Evolutionary conservation across 139 green algal genomes (phyloP).

Genomic region (Ettlia oleoabundans): DNA sequence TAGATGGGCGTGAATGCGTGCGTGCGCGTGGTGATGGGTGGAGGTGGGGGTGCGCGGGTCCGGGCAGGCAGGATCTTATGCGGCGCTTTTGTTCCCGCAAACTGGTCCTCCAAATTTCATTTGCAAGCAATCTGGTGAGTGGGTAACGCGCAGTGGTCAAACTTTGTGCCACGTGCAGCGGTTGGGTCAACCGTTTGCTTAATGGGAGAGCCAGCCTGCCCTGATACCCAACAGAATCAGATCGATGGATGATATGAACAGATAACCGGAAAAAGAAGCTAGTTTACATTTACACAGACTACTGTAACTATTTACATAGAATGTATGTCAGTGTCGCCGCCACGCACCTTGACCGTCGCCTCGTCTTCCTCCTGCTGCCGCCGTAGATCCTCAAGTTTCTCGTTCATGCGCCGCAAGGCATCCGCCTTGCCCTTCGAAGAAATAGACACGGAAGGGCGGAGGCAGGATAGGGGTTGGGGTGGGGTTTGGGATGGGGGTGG

Average conservation of each 20-base stretch:
- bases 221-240: too few relatives aligned
- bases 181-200: too few relatives aligned
- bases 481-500: too few relatives aligned
- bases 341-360: conserved; percentile 14
- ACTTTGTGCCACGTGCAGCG: too few relatives aligned
- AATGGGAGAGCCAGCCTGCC: too few relatives aligned
- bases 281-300: neutral
- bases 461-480: too few relatives aligned
- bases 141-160: too few relatives aligned
- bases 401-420: conserved; percentile 22
- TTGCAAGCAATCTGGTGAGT: too few relatives aligned
- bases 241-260: too few relatives aligned
- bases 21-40: too few relatives aligned
- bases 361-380: conserved; percentile 28
- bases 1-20: neutral
- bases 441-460: neutral
- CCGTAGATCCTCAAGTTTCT: conserved; percentile 24
- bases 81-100: too few relatives aligned
- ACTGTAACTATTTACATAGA: neutral
- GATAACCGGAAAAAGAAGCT: neutral
- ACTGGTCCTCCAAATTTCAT: too few relatives aligned
- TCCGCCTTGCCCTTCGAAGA: conserved; percentile 29
- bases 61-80: neutral
- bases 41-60: neutral
- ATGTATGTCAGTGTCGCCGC: neutral